These are phyloP conservation scores for Metarhizium robertsii DNA, from an alignment of 2,329 filamentous ascomycete species.

Conservation along the genomic window DNA sequence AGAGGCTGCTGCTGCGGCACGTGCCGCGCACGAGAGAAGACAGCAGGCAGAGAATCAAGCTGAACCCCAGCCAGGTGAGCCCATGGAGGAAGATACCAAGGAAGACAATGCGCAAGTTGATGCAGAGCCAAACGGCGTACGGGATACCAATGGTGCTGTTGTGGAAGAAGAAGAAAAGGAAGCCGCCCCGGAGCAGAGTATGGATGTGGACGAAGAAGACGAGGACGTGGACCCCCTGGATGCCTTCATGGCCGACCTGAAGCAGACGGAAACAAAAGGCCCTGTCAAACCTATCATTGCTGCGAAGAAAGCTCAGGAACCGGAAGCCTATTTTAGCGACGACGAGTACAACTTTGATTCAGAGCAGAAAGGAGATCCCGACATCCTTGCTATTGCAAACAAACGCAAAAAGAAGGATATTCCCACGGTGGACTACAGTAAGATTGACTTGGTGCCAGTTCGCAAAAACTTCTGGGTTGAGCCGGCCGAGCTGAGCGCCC, in stretches of 20 bases:
- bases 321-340: constrained; percentile 82
- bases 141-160: constrained; percentile 9
- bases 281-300: constrained; percentile 20
- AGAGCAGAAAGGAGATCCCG: constrained; percentile 37
- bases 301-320: constrained; percentile 52
- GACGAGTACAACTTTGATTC: constrained; percentile 56
- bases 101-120: constrained; percentile 17
- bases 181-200: constrained; percentile 29
- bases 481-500: constrained; percentile 69
- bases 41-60: constrained; percentile 39
- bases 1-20: constrained; percentile 74
- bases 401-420: constrained; percentile 92
- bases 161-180: constrained; percentile 8
- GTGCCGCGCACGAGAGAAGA: constrained; percentile 77
- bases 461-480: constrained; percentile 94
- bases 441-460: constrained; percentile 76
- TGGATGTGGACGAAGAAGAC: constrained; percentile 48
- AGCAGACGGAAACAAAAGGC: constrained; percentile 41
- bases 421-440: constrained; percentile 77
- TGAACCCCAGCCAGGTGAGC: constrained; percentile 35
- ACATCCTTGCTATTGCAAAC: constrained; percentile 43
- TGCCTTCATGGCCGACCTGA: constrained; percentile 82
- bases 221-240: constrained; percentile 84
- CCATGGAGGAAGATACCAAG: constrained; percentile 22
- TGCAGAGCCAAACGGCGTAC: constrained; percentile 13